phyloP scores from a whole-genome alignment of 208 protist species.

The Crithidia fasciculata region DNA sequence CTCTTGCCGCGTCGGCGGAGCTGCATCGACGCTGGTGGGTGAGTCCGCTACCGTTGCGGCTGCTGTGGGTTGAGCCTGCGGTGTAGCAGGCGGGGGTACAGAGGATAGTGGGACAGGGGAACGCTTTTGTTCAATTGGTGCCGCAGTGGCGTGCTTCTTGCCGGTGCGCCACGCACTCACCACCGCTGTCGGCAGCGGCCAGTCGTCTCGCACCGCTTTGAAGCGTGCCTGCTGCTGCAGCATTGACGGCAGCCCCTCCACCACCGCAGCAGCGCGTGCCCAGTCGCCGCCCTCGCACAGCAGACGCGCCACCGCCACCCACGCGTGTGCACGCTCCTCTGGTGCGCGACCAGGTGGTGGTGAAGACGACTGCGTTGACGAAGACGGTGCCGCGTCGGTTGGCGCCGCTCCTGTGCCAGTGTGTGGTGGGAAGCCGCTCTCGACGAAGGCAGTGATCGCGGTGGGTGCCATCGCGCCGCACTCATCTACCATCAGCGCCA shows the following conservation, averaged over 20 bases:
- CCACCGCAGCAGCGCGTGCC: conserved; percentile 26
- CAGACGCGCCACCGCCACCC: conserved; percentile 36
- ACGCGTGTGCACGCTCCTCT: conserved; percentile 25
- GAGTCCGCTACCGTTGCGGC: too few species aligned
- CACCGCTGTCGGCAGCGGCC: conserved; percentile 25
- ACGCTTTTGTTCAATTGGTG: too few species aligned
- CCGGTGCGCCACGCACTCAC: conserved; percentile 7
- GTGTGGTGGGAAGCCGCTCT: conserved; percentile 2
- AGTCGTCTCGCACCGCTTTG: conserved; percentile 29
- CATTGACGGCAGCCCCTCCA: conserved; percentile 27
- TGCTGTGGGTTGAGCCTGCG: too few species aligned
- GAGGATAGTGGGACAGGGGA: background rate
- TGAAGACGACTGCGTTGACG: background rate
- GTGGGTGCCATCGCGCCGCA: conserved; percentile 19
- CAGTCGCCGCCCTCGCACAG: conserved; percentile 33
- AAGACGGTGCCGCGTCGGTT: background rate
- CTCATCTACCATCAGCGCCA: conserved; percentile 36
- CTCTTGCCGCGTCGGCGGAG: background rate
- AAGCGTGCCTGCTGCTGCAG: conserved; percentile 8
- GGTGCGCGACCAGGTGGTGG: background rate
- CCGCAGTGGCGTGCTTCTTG: background rate
- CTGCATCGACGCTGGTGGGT: background rate
- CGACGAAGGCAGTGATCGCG: conserved; percentile 19
- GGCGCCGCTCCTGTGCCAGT: background rate
- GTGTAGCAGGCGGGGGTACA: background rate